These are phyloP conservation scores for Polytrichum commune DNA, from an alignment of 225 moss, liverwort and hornwort genomes.

Conservation along the genomic window DNA sequence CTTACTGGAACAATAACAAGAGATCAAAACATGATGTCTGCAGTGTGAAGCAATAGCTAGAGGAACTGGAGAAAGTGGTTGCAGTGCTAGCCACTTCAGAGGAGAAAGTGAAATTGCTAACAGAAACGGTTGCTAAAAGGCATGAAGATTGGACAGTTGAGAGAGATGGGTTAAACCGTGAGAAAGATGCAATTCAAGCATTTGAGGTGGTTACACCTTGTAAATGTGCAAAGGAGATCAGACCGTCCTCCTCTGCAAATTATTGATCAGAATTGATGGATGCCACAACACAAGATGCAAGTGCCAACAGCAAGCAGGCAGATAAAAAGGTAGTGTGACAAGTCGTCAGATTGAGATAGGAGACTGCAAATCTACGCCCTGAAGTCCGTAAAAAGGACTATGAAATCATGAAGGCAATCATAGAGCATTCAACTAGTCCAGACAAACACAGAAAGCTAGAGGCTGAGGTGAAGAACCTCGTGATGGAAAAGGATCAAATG, in stretches of 20 bases:
- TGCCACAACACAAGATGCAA: constrained; percentile 4
- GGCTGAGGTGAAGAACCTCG: constrained; percentile 2
- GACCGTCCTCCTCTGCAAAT: constrained; percentile 22
- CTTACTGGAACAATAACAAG: too few relatives aligned
- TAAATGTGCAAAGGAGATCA: constrained; percentile 18
- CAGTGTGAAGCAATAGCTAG: too few relatives aligned
- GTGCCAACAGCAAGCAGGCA: too few relatives aligned
- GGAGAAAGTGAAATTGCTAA: constrained; percentile 15
- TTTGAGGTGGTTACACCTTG: constrained; percentile 14
- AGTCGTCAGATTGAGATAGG: constrained; percentile 17
- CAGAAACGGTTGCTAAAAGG: constrained; percentile 15
- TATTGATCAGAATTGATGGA: constrained; percentile 23
- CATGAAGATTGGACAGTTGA: not conserved
- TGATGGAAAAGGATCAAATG: constrained; percentile 6
- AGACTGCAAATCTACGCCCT: constrained; percentile 23
- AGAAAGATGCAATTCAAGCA: constrained; percentile 10
- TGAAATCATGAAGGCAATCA: constrained; percentile 7
- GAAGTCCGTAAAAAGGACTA: constrained; percentile 19
- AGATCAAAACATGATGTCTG: too few relatives aligned
- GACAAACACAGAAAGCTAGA: constrained; percentile 11
- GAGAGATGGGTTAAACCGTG: not conserved
- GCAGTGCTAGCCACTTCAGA: constrained; percentile 15
- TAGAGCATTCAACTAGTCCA: constrained; percentile 16
- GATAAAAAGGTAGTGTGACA: constrained; percentile 10
- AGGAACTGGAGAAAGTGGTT: constrained; percentile 10